A percentile compares a stretch with the other conserved stretches of the same genome.
Evolutionary conservation across 108 stramenopile genomes (phyloP).

Genomic region (Licmophora abbreviata): DNA sequence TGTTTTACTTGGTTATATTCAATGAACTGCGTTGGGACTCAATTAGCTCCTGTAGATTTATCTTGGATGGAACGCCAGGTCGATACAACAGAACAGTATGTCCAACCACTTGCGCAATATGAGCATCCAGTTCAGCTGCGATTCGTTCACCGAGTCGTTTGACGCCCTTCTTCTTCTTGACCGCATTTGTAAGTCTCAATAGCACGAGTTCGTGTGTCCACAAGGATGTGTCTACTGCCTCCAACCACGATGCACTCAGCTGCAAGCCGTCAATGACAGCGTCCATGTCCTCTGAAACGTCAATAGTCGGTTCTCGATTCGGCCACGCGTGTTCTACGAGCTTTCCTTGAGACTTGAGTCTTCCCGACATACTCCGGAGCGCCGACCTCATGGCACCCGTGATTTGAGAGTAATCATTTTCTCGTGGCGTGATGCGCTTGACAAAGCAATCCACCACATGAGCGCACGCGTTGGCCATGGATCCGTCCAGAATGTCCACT

Average conservation of each 20-base stretch:
- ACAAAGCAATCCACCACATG: constrained; percentile 51
- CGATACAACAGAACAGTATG: constrained; percentile 76
- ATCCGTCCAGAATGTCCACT: constrained; percentile 37
- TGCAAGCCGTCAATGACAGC: constrained; percentile 15
- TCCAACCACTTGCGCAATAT: constrained; percentile 70
- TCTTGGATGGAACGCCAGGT: constrained; percentile 41
- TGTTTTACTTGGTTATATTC: too few relatives aligned
- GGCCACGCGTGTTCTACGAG: constrained; percentile 44
- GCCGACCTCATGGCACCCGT: constrained; percentile 41
- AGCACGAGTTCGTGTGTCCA: constrained; percentile 70
- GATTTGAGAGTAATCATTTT: constrained; percentile 27
- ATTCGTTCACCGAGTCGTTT: constrained; percentile 50
- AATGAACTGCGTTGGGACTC: constrained; percentile 1
- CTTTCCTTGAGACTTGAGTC: constrained; percentile 39
- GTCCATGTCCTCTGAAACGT: constrained; percentile 24
- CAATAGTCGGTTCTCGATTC: constrained; percentile 2
- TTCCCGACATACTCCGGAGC: constrained; percentile 40
- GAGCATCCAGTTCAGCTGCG: constrained; percentile 47
- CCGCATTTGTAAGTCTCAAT: constrained; percentile 59
- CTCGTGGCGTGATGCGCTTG: constrained; percentile 51
- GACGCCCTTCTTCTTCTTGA: constrained; percentile 60
- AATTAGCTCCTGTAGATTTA: constrained; percentile 58
- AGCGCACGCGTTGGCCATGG: constrained; percentile 23
- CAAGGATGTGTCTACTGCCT: constrained; percentile 42
- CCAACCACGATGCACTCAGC: constrained; percentile 46